Conservation (phyloP, 345 rosid species). For the Ceriops zippeliana region DNA sequence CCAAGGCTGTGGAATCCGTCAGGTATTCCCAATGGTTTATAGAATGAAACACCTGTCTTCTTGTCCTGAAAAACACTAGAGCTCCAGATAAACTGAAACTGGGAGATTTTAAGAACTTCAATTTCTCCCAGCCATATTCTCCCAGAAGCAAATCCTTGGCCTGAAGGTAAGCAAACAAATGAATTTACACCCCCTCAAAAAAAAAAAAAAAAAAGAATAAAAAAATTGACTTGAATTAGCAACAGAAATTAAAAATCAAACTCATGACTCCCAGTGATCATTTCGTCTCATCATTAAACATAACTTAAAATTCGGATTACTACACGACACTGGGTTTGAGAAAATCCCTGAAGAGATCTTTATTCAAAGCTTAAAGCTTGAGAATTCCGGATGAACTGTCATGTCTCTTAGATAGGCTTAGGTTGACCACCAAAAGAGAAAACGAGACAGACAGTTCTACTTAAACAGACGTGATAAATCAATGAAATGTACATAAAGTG, state of each 20-base stretch:
- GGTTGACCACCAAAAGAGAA: no score
- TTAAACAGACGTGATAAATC: no score
- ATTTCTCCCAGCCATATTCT: conserved; percentile 64
- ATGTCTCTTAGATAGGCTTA: no score
- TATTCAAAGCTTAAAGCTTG: no score
- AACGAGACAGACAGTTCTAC: no score
- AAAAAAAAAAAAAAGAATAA: background rate
- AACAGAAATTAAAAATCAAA: background rate
- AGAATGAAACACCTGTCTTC: conserved; percentile 52
- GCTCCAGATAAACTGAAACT: conserved; percentile 66
- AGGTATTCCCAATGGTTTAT: conserved; percentile 61
- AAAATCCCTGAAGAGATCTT: background rate
- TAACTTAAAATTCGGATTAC: background rate
- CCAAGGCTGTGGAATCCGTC: conserved; percentile 66
- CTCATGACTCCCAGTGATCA: no score
- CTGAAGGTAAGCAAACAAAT: conserved; percentile 30
- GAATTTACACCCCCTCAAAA: background rate
- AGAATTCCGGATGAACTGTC: no score
- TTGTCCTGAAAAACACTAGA: conserved; percentile 33
- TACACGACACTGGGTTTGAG: background rate
- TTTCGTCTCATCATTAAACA: no score
- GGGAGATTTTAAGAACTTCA: conserved; percentile 47
- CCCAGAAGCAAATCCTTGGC: conserved; percentile 68
- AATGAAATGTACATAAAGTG: no score
- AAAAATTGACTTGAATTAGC: background rate